These are phyloP conservation scores for Begonia loranthoides DNA, from an alignment of 306 rosid genomes.

Conservation along the genomic window DNA sequence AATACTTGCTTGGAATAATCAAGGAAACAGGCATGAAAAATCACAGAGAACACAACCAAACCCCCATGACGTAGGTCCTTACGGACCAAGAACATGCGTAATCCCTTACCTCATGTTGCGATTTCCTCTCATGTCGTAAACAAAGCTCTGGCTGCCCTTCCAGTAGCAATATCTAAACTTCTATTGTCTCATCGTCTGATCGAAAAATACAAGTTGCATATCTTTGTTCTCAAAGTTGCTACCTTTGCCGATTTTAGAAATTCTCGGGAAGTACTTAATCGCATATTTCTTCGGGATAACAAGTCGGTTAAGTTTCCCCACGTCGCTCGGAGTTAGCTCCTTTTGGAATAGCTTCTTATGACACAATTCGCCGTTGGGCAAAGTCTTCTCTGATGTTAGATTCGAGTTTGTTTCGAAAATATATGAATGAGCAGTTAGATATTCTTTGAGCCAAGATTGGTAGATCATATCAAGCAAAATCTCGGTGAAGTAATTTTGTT, in stretches of 20 bases:
- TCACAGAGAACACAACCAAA: no score
- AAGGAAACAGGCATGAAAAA: no score
- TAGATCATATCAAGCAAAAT: slow-evolving; percentile 56
- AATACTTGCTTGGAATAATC: no score
- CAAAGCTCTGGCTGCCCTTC: slow-evolving; percentile 44
- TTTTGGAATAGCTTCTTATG: slow-evolving; percentile 59
- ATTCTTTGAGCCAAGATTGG: slow-evolving; percentile 34
- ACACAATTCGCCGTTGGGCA: slow-evolving; percentile 15
- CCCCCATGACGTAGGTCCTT: no score
- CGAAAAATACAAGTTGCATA: slow-evolving; percentile 30
- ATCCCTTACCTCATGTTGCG: no score
- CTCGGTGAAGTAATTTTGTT: slow-evolving; percentile 35
- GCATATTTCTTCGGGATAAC: slow-evolving; percentile 79
- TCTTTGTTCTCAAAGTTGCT: slow-evolving; percentile 9
- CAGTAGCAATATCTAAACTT: slow-evolving; percentile 42
- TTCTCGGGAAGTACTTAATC: slow-evolving; percentile 46
- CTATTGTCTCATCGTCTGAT: slow-evolving; percentile 27
- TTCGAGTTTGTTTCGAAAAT: slow-evolving; percentile 1
- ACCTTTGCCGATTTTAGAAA: not conserved
- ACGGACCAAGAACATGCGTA: no score
- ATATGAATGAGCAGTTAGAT: slow-evolving; percentile 16
- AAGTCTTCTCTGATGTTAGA: slow-evolving; percentile 5
- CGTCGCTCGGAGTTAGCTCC: slow-evolving; percentile 82
- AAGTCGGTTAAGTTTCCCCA: slow-evolving; percentile 75
- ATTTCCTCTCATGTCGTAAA: no score